Percentiles rank a stretch among this genome's conserved stretches.
Conservation (phyloP, 305 asterid genomes). For the Petunia hybrid region DNA sequence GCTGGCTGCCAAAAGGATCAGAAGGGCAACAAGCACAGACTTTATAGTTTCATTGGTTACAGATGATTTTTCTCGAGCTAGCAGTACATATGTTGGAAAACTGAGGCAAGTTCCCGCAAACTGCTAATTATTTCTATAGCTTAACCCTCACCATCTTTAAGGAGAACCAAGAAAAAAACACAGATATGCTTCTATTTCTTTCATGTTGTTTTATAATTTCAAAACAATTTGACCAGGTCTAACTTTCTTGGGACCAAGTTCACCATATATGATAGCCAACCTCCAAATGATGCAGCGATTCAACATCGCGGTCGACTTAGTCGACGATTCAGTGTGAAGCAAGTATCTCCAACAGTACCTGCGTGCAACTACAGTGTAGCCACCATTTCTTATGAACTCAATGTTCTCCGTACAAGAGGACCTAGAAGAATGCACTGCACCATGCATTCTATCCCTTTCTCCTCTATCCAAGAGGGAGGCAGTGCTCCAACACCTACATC, state of each 20-base stretch:
- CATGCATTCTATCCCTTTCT: conserved; percentile 66
- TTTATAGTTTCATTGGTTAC: conserved; percentile 60
- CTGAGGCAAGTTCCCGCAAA: conserved; percentile 46
- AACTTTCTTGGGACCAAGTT: conserved; percentile 45
- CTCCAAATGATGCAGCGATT: conserved; percentile 31
- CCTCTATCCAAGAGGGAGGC: conserved; percentile 72
- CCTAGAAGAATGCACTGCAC: conserved; percentile 40
- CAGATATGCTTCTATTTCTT: background rate
- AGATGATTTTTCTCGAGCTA: conserved; percentile 65
- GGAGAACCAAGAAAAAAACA: background rate
- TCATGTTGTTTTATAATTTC: background rate
- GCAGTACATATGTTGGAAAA: conserved; percentile 67
- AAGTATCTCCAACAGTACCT: conserved; percentile 37
- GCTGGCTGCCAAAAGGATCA: conserved; percentile 66
- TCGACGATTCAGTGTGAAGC: conserved; percentile 36
- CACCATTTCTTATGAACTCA: conserved; percentile 39
- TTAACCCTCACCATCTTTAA: background rate
- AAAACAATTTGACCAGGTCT: conserved; percentile 33
- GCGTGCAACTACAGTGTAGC: conserved; percentile 41
- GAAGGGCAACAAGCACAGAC: conserved; percentile 65
- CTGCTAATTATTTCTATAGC: background rate
- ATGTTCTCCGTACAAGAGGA: conserved; percentile 39
- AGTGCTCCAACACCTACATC: conserved; percentile 73
- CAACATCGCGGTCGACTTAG: conserved; percentile 34
- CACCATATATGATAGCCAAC: conserved; percentile 42